phyloP scores from a whole-genome alignment of 768 basidiomycete species.

The Pisolithus microcarpus region DNA sequence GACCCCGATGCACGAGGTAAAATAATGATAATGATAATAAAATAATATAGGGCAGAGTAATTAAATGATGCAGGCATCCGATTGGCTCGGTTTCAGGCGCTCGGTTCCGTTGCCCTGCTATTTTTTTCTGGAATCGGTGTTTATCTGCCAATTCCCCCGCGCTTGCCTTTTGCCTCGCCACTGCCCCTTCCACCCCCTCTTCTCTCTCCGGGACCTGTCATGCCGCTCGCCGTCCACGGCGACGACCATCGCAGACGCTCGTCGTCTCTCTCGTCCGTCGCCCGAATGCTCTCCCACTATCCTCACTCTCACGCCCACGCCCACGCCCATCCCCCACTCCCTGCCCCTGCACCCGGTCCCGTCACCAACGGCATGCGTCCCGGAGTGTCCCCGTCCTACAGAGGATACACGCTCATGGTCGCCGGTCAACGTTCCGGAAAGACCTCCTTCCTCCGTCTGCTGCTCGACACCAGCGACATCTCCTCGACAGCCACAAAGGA shows the following conservation, averaged over 20 bases:
- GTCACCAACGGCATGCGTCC: slow-evolving; percentile 22
- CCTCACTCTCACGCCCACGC: slow-evolving; percentile 7
- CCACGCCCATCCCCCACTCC: neutral
- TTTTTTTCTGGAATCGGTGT: slow-evolving; percentile 33
- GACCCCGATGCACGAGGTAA: neutral
- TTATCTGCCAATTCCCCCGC: slow-evolving; percentile 50
- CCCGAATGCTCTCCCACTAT: slow-evolving; percentile 17
- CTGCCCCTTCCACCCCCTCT: slow-evolving; percentile 34
- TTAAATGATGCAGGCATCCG: slow-evolving; percentile 34
- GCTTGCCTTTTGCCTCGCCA: slow-evolving; percentile 53
- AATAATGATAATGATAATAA: slow-evolving; percentile 22
- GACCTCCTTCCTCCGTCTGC: slow-evolving; percentile 78
- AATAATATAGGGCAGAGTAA: slow-evolving; percentile 1
- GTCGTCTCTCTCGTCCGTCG: slow-evolving; percentile 35
- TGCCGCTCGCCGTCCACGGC: slow-evolving; percentile 53
- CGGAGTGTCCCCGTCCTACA: slow-evolving; percentile 20
- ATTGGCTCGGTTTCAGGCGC: slow-evolving; percentile 54
- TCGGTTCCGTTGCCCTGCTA: slow-evolving; percentile 37
- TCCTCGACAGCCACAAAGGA: slow-evolving; percentile 57
- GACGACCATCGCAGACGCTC: slow-evolving; percentile 37
- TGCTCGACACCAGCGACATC: slow-evolving; percentile 74
- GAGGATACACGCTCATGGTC: slow-evolving; percentile 65
- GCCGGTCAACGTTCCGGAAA: slow-evolving; percentile 80
- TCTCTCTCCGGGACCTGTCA: slow-evolving; percentile 26
- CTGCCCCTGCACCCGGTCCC: slow-evolving; percentile 18